Conservation (phyloP, 495 filamentous ascomycete species). For the Clavariopsis aquatica region DNA sequence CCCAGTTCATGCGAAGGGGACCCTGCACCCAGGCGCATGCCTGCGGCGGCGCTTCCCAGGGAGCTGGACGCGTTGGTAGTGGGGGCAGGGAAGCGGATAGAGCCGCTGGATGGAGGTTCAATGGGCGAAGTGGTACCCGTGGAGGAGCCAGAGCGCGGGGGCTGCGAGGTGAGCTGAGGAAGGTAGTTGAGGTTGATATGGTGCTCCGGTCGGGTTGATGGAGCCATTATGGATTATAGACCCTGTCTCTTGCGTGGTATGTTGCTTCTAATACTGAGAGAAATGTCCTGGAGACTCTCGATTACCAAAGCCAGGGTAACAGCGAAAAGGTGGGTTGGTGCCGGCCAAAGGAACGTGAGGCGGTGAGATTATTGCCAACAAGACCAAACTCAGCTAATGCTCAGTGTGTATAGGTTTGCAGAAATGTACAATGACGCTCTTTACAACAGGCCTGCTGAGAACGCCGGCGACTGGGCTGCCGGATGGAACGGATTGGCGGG, state of each 20-base stretch:
- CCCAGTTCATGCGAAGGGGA: slow-evolving; percentile 94
- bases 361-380: slow-evolving; percentile 37
- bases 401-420: background rate
- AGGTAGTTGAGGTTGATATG: slow-evolving; percentile 75
- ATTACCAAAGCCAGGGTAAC: slow-evolving; percentile 41
- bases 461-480: background rate
- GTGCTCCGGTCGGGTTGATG: slow-evolving; percentile 64
- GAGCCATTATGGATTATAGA: slow-evolving; percentile 89
- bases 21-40: slow-evolving; percentile 82
- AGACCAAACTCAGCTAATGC: slow-evolving; percentile 34
- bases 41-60: slow-evolving; percentile 68
- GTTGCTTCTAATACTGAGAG: slow-evolving; percentile 27
- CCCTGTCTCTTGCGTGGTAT: slow-evolving; percentile 38
- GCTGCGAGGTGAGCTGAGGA: slow-evolving; percentile 58
- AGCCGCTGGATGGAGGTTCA: slow-evolving; percentile 69
- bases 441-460: slow-evolving; percentile 18
- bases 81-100: slow-evolving; percentile 74
- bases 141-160: slow-evolving; percentile 80
- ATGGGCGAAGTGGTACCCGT: slow-evolving; percentile 85
- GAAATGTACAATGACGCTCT: slow-evolving; percentile 8
- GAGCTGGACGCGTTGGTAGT: slow-evolving; percentile 63
- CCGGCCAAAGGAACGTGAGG: slow-evolving; percentile 42
- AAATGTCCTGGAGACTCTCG: slow-evolving; percentile 36
- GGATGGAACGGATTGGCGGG: background rate
- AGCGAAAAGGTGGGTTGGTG: slow-evolving; percentile 31